A percentile compares a stretch with the other conserved stretches of the same genome.
These are phyloP conservation scores for Trichoderma sp. DNA, from an alignment of 2,329 filamentous ascomycete genomes.

Conservation along the genomic window DNA sequence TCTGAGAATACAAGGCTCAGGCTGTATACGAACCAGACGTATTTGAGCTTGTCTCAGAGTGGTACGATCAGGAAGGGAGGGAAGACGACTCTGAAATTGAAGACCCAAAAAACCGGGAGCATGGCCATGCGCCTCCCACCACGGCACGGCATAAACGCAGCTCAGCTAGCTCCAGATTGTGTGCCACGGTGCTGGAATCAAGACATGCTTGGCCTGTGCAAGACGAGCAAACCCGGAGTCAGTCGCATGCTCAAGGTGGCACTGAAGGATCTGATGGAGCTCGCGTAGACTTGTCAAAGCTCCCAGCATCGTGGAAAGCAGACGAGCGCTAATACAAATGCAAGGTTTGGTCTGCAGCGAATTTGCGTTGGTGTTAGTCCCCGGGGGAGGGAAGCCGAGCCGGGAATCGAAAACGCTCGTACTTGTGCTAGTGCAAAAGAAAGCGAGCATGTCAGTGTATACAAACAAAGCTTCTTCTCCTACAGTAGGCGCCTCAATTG, in stretches of 20 bases:
- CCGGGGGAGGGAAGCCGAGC: background rate
- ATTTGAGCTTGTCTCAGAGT: conserved; percentile 1
- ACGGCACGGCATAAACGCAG: background rate
- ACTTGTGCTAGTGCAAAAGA: background rate
- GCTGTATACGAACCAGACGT: background rate
- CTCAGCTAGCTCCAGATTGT: background rate
- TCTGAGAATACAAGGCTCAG: background rate
- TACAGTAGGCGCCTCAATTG: background rate
- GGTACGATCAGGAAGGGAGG: background rate
- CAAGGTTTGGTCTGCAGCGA: background rate
- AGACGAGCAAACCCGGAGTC: background rate
- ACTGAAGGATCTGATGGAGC: background rate
- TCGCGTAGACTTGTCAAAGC: conserved; percentile 11
- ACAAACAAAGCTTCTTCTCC: background rate
- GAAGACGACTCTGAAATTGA: background rate
- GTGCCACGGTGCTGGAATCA: conserved; percentile 1
- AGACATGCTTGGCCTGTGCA: background rate
- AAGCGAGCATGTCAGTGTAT: background rate
- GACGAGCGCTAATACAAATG: background rate
- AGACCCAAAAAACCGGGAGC: background rate
- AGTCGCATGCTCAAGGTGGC: background rate
- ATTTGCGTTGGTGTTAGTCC: background rate
- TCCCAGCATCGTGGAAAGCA: background rate
- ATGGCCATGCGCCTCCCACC: background rate
- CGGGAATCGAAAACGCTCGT: background rate